Evolutionary conservation across 208 protist species (phyloP).

Genomic region (Strigomonas culicis): DNA sequence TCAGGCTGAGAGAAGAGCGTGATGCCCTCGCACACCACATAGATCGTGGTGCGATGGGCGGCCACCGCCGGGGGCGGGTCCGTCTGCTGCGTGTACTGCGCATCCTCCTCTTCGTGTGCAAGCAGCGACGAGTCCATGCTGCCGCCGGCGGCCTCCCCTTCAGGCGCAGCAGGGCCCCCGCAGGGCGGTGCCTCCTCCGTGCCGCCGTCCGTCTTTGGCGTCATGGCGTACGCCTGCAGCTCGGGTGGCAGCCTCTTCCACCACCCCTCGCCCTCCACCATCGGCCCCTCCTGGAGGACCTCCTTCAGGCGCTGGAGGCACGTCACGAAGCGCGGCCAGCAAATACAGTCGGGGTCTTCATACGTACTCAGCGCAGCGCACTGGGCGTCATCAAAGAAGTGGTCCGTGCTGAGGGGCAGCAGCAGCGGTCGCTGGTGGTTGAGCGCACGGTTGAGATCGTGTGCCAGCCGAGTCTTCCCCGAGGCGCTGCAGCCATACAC

Average conservation of each 20-base stretch:
- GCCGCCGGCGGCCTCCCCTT: too few relatives aligned
- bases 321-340: constrained; percentile 9
- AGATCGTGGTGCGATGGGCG: neutral
- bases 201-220: neutral
- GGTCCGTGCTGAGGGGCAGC: constrained; percentile 24
- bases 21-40: constrained; percentile 47
- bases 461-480: constrained; percentile 32
- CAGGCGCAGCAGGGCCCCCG: too few relatives aligned
- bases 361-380: constrained; percentile 31
- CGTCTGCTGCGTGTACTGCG: too few relatives aligned
- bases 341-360: constrained; percentile 35
- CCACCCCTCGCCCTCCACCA: neutral
- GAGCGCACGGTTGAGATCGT: constrained; percentile 19
- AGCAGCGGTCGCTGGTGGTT: constrained; percentile 23
- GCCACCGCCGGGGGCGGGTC: too few relatives aligned
- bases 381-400: constrained; percentile 24
- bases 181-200: too few relatives aligned
- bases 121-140: constrained; percentile 18
- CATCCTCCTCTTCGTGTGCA: constrained; percentile 25
- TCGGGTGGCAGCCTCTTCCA: neutral
- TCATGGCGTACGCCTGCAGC: neutral
- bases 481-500: constrained; percentile 26
- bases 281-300: neutral
- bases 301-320: constrained; percentile 12
- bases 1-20: constrained; percentile 19